Base-by-base conservation (phyloP, 2,329 filamentous ascomycete genomes). In the Proliferodiscus dingleyae region DNA sequence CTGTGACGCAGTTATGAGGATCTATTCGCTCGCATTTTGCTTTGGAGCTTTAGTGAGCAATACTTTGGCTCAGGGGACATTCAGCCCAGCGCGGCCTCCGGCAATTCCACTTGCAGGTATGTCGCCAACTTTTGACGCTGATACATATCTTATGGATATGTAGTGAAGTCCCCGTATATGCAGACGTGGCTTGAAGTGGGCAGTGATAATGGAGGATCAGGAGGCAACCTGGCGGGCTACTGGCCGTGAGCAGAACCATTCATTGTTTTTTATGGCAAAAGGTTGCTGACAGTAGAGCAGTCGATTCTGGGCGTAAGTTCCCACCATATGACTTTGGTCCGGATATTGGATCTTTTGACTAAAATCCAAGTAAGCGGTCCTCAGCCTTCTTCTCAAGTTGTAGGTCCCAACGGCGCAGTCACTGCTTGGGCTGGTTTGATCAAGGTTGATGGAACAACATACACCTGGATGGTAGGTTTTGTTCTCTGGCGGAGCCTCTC, bases 401-500 rank as follows among this genome's bases (percentile, higher is more conserved):
- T 41, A 18, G 41, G 45, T 13, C 50, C 46, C 37, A 74, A 77
- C 51, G 78, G 73, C 37, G 68, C 79, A 46, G 63, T 75, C 9
- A 78, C 74, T 29, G 83, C 74, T 28, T 89, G 84, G 84, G 72
- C 80, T 45, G 85, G 85, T n/a, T 66, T 87, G 50, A 75, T 89
- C 53, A 77, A 74, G 43, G 83, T 89, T 4, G 85, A 89, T 60
- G 79, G 77, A 32, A 63, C 65, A 37, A 58, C 74, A 22, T 83
- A 81, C 64, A 81, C 77, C 45, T 87, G 83, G 83, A 78, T 87
- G n/a, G n/a, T n/a, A n/a, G n/a, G n/a, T n/a, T n/a, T n/a, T n/a
- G n/a, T n/a, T n/a, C n/a, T n/a, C n/a, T n/a, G n/a, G n/a, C n/a
- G n/a, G n/a, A n/a, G n/a, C n/a, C n/a, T n/a, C n/a, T n/a, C n/a